Conservation (phyloP, 2,329 filamentous ascomycete species). For the Zasmidium angulare region DNA sequence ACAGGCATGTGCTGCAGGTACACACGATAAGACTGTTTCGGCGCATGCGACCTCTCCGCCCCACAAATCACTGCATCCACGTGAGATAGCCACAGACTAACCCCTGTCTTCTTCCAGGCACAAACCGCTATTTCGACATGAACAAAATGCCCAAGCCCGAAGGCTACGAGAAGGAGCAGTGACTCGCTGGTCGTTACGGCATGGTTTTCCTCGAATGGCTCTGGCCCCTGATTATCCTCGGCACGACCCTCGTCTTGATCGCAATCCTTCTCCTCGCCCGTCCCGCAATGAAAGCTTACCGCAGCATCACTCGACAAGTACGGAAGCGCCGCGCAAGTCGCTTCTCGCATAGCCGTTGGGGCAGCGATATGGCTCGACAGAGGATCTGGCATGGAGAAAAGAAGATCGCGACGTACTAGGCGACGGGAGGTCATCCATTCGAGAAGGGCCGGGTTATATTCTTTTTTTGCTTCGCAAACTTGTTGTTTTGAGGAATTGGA, state of each 20-base stretch:
- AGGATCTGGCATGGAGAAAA: neutral
- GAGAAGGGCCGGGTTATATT: neutral
- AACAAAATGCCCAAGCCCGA: conserved; percentile 79
- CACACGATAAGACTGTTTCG: neutral
- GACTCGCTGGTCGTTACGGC: conserved; percentile 29
- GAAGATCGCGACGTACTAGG: neutral
- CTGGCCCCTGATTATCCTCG: conserved; percentile 18
- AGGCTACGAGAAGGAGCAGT: conserved; percentile 66
- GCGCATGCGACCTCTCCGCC: conserved; percentile 3
- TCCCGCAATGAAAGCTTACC: conserved; percentile 7
- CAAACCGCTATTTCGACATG: conserved; percentile 79
- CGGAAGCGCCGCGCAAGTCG: neutral
- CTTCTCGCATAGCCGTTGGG: conserved; percentile 7
- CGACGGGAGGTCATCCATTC: neutral
- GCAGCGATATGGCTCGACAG: neutral
- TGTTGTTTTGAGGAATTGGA: neutral
- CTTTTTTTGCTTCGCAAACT: neutral
- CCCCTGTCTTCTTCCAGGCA: conserved; percentile 56
- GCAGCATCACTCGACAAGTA: neutral
- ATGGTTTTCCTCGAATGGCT: conserved; percentile 21
- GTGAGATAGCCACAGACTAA: neutral
- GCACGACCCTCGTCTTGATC: conserved; percentile 10
- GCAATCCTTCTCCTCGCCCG: conserved; percentile 15
- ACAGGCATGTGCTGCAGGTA: neutral
- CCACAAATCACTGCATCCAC: neutral